phyloP scores from a whole-genome alignment of 129 eudicot genomes.

The Chrysanthemum seticuspe region DNA sequence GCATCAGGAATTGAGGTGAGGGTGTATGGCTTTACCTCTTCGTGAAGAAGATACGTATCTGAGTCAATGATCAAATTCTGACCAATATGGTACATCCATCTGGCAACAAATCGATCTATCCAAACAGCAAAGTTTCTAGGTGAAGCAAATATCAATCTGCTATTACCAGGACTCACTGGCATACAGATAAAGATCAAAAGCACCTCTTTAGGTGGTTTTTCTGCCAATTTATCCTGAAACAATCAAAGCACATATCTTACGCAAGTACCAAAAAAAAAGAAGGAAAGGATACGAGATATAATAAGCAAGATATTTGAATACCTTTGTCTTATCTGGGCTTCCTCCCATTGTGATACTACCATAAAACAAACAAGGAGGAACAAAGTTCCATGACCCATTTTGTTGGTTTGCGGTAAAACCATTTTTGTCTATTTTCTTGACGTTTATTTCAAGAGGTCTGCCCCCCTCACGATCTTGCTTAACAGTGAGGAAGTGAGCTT shows the following conservation, averaged over 20 bases:
- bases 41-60: slow-evolving; percentile 3
- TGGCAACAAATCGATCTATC: not conserved
- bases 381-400: slow-evolving; percentile 8
- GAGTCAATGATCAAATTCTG: slow-evolving; percentile 8
- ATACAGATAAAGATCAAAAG: slow-evolving; percentile 11
- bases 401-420: slow-evolving; percentile 2
- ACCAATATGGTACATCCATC: slow-evolving; percentile 2
- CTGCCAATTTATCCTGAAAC: not conserved
- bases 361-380: slow-evolving; percentile 10
- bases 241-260: not conserved
- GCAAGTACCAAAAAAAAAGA: too few species aligned
- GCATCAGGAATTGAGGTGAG: not conserved
- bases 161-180: slow-evolving; percentile 14
- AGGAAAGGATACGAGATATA: too few species aligned
- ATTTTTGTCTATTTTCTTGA: not conserved
- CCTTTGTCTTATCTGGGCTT: not conserved
- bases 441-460: not conserved
- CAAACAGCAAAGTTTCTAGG: slow-evolving; percentile 14
- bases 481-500: slow-evolving; percentile 1
- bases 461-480: slow-evolving; percentile 7
- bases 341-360: slow-evolving; percentile 9
- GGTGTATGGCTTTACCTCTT: not conserved
- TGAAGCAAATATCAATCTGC: not conserved
- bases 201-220: not conserved
- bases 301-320: not conserved